phyloP scores from a whole-genome alignment of 139 green algal species.

The Micractinium sp. region DNA sequence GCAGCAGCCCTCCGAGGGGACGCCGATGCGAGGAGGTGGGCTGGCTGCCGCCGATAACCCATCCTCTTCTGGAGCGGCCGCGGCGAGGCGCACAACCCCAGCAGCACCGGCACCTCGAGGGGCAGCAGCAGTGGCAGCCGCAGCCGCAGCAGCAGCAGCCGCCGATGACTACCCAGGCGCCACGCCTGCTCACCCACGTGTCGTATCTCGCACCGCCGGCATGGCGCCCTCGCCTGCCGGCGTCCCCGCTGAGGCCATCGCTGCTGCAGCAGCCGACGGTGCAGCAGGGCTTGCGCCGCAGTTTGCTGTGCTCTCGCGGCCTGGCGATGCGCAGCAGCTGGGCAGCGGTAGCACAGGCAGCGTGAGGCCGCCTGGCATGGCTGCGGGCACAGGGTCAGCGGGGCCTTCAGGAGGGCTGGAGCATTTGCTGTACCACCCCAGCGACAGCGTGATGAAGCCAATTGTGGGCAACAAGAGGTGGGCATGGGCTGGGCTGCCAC shows the following conservation, averaged over 20 bases:
- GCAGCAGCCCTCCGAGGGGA: neutral
- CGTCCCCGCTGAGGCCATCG: neutral
- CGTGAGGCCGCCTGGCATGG: constrained; percentile 1
- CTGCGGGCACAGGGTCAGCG: neutral
- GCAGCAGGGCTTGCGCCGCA: neutral
- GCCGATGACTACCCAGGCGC: neutral
- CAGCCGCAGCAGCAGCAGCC: neutral
- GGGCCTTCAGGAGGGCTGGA: constrained; percentile 40
- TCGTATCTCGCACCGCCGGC: neutral
- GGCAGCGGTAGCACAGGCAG: neutral
- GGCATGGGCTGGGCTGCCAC: neutral
- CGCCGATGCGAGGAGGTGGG: neutral
- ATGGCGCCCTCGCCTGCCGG: neutral
- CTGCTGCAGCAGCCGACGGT: neutral
- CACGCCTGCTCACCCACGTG: neutral
- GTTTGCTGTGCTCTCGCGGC: neutral
- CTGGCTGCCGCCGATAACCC: neutral
- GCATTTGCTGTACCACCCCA: constrained; percentile 82
- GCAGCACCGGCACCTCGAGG: neutral
- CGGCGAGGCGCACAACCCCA: neutral
- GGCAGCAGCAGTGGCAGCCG: neutral
- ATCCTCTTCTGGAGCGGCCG: neutral
- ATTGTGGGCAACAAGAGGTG: constrained; percentile 92
- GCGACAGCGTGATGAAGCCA: constrained; percentile 85
- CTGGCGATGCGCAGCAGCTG: neutral